Base-by-base conservation (phyloP, 331 rosid species). In the Malus hybrid region DNA sequence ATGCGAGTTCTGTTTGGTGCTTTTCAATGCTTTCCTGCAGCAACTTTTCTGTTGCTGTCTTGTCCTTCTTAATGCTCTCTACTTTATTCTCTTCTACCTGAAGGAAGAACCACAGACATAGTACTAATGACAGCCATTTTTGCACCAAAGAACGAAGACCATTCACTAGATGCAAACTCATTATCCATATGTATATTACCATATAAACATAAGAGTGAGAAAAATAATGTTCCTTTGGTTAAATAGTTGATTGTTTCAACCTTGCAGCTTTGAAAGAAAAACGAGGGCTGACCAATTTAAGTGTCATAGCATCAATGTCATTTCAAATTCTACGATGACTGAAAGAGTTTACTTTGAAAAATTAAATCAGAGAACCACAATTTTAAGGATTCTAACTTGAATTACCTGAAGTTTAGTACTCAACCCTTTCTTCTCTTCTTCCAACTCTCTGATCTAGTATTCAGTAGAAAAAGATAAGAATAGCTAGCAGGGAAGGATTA, bases 391-490 rank as follows among this genome's bases (percentile, higher is more conserved):
- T 76, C 60, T 73, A 66, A 56, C 42, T 70, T 76, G 75, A 69
- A 66, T 87, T 87, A 95, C 99, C 99, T 95, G 97, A 83, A 95
- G 96, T 77, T 89, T 95, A 60, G 97, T 88, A 56, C 64, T 71
- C 81, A 95, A 78, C 79, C 93, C 97, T 84, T 95, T 95, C 93
- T 92, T 95, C 96, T 95, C 99, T 88, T 95, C 99, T 83, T 95
- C 97, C 76, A 92, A 86, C 90, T 95, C 99, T 88, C 99, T 95
- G 81, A 87, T 89, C 99, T 95, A 88, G 88, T 89, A 87, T 89
- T 83, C 92, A 88, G 77, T 58, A 72, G 57, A 83, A 66, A 68
- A 74, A 77, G 39, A 50, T 57, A 53, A 75, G 62, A 46, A 66
- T 64, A 63, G 70, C 53, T 75, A 68, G 76, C n/a, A 74, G 57